A percentile compares a stretch with the other conserved stretches of the same genome.
These are phyloP conservation scores for Azolla pinnata DNA, from an alignment of 75 land plant genomes.

Conservation along the genomic window DNA sequence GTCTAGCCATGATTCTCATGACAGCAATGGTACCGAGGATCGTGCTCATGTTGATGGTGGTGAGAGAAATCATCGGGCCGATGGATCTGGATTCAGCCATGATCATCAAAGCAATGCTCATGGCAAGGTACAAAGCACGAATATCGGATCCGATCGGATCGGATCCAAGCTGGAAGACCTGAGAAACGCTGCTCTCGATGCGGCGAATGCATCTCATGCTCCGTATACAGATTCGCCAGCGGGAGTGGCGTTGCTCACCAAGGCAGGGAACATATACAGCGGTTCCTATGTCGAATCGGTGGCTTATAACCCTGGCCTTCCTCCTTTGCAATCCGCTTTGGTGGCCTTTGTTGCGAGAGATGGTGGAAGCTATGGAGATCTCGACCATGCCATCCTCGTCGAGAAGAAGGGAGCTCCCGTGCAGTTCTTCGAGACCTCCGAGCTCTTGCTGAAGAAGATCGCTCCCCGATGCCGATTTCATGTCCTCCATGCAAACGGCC, in stretches of 20 bases:
- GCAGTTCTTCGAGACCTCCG: constrained; percentile 52
- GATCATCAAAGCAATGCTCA: background rate
- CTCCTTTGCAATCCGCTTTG: constrained; percentile 87
- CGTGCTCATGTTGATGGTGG: background rate
- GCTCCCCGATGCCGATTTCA: constrained; percentile 45
- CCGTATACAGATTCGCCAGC: constrained; percentile 88
- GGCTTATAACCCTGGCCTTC: constrained; percentile 83
- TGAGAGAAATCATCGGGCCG: background rate
- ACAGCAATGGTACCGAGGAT: background rate
- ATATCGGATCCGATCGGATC: too few species aligned
- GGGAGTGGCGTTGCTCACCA: constrained; percentile 58
- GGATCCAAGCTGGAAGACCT: constrained; percentile 1
- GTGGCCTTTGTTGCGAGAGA: constrained; percentile 61
- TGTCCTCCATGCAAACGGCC: constrained; percentile 28
- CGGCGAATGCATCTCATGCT: constrained; percentile 77
- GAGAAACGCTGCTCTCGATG: constrained; percentile 43
- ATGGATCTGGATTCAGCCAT: background rate
- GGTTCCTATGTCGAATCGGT: constrained; percentile 89
- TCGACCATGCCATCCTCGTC: constrained; percentile 68
- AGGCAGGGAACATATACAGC: constrained; percentile 40
- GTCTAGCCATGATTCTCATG: background rate
- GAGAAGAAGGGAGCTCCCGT: constrained; percentile 63
- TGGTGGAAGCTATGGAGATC: constrained; percentile 51
- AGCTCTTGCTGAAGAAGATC: constrained; percentile 45
- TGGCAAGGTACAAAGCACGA: too few species aligned